A percentile compares a stretch with the other conserved stretches of the same genome.
Conservation (phyloP, 1,284 basidiomycete species). For the Leccinum ponderosum region DNA sequence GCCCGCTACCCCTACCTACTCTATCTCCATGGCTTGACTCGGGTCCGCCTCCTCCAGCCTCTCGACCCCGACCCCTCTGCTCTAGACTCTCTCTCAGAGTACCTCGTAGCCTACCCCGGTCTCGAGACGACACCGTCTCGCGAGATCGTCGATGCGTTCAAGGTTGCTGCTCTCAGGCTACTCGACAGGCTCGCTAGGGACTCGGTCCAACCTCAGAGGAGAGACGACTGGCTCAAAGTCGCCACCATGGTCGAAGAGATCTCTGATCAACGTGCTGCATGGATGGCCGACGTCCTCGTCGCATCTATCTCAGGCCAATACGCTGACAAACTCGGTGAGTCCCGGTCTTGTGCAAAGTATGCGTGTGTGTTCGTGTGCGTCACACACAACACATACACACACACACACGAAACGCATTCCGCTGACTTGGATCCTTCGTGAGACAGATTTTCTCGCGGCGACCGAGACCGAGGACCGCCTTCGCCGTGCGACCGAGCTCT, state of each 20-base stretch:
- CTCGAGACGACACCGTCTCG: slow-evolving; percentile 46
- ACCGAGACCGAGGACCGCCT: slow-evolving; percentile 60
- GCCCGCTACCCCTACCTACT: slow-evolving; percentile 57
- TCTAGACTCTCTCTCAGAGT: slow-evolving; percentile 36
- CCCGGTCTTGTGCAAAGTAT: not conserved
- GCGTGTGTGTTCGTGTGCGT: not conserved
- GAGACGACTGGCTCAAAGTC: slow-evolving; percentile 65
- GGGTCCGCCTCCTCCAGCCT: slow-evolving; percentile 46
- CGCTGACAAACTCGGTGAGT: slow-evolving; percentile 67
- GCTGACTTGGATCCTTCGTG: slow-evolving; percentile 8
- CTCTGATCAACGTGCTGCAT: slow-evolving; percentile 56
- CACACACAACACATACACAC: not conserved
- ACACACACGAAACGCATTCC: not conserved
- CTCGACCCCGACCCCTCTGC: slow-evolving; percentile 32
- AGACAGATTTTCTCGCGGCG: slow-evolving; percentile 62
- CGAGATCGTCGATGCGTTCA: slow-evolving; percentile 64
- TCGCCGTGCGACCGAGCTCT: slow-evolving; percentile 62
- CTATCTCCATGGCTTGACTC: slow-evolving; percentile 63
- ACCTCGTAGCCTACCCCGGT: slow-evolving; percentile 51
- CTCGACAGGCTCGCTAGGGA: slow-evolving; percentile 68
- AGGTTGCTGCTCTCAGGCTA: slow-evolving; percentile 60
- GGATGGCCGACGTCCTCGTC: slow-evolving; percentile 75
- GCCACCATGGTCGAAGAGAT: slow-evolving; percentile 65
- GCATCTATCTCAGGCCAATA: slow-evolving; percentile 64
- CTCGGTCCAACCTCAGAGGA: slow-evolving; percentile 51